Evolutionary conservation across 495 filamentous ascomycete genomes (phyloP), one percentile per base, ranked within the genome.

Genomic region (Xylaria palmicola): DNA sequence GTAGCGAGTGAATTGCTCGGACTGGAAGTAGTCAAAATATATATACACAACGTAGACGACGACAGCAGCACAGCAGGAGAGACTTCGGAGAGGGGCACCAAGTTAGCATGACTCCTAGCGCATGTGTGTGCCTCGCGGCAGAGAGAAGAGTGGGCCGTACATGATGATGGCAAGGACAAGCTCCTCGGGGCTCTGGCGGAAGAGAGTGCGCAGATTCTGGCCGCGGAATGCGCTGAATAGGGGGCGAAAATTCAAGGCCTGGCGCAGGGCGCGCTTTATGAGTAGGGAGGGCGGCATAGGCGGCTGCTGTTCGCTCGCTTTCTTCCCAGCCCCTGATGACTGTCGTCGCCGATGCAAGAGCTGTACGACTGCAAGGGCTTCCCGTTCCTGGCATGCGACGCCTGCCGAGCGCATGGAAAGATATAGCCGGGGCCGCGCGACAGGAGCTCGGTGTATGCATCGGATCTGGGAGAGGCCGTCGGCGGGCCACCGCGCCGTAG

Each of bases 1-100:
- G 75, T 88, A 98, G 44, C 88, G 85, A 29, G 78, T 81, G 65
- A 81, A 79, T 62, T 78, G 72, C 17, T 60, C 62, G 12, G 73
- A 70, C 67, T 88, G 80, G 74, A 90, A 93, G 60, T 88, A 86
- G 57, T 74, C 85, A 32, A 85, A 73, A 78, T 93, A 91, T 56
- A 87, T 66, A 66, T 87, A 88, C 61, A 81, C 79, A 20, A 75
- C 65, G 67, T 86, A 90, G 62, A 78, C 70, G 7, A 85, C 73
- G 58, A 77, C 73, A 32, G 74, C 81, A 50, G 87, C 48, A 17
- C 90, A 75, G 20, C 78, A 81, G 29, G 57, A 57, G 7, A 80
- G 44, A 20, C 77, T 77, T 62, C 4, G 52, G 2, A 39, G 56
- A 62, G 24, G 36, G 10, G 2, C 36, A 29, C 4, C 12, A 20